A percentile compares a stretch with the other conserved stretches of the same genome.
These are phyloP conservation scores for Thalassiosira livingstoniorum DNA, from an alignment of 352 stramenopile genomes.

Conservation along the genomic window DNA sequence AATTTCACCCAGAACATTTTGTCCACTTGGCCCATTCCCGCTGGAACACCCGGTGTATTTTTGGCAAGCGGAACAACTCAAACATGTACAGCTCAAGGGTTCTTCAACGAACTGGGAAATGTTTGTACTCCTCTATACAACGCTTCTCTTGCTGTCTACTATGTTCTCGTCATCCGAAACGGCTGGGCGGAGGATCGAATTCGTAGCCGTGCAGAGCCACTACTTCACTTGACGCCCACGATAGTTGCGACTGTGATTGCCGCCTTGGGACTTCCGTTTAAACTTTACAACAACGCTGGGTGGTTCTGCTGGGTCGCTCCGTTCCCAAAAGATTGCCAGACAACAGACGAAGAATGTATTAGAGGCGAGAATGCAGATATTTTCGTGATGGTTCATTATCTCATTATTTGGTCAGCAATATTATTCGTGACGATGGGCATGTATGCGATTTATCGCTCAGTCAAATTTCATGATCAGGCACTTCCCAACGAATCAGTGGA, in stretches of 20 bases:
- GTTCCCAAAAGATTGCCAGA: slow-evolving; percentile 33
- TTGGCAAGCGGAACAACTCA: slow-evolving; percentile 52
- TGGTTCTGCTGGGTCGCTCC: slow-evolving; percentile 54
- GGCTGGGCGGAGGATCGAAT: slow-evolving; percentile 49
- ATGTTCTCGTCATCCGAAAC: slow-evolving; percentile 36
- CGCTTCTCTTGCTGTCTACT: slow-evolving; percentile 48
- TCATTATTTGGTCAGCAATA: slow-evolving; percentile 56
- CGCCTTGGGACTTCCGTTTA: slow-evolving; percentile 36
- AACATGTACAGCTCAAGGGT: slow-evolving; percentile 63
- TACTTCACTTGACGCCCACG: slow-evolving; percentile 34
- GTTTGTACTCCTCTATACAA: slow-evolving; percentile 59
- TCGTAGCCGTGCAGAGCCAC: slow-evolving; percentile 27
- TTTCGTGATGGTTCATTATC: slow-evolving; percentile 51
- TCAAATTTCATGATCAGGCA: slow-evolving; percentile 25
- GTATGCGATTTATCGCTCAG: slow-evolving; percentile 55
- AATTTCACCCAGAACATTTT: too few relatives aligned
- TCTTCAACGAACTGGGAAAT: slow-evolving; percentile 58
- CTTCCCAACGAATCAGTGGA: slow-evolving; percentile 16
- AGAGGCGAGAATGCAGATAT: slow-evolving; percentile 36
- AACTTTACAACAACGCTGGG: slow-evolving; percentile 59
- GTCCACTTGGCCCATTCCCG: slow-evolving; percentile 58
- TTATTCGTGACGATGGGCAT: slow-evolving; percentile 42
- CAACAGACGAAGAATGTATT: slow-evolving; percentile 22
- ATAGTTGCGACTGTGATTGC: slow-evolving; percentile 26
- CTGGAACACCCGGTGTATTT: slow-evolving; percentile 47